Conservation (phyloP, 352 stramenopile genomes). For the Poterioochromonas sp. region DNA sequence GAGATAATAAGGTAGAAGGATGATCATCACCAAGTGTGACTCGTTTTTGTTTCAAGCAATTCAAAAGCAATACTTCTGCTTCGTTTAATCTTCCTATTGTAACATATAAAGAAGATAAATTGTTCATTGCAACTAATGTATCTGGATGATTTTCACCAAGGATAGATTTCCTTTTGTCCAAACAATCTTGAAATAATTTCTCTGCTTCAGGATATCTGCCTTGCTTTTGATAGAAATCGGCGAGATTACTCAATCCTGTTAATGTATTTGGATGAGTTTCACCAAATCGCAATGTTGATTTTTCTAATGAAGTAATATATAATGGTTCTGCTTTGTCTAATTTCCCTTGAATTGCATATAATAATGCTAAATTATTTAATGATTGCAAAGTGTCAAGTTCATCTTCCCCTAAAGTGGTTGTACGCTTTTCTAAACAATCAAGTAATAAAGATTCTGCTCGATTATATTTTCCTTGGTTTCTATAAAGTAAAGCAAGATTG, state of each 20-base stretch:
- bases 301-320: no score
- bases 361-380: neutral
- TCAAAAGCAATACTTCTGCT: neutral
- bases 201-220: neutral
- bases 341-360: no score
- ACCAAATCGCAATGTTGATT: no score
- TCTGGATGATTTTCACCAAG: slow-evolving; percentile 8
- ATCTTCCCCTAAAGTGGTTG: neutral
- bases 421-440: neutral
- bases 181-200: neutral
- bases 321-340: no score
- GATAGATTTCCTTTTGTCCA: neutral
- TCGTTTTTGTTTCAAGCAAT: neutral
- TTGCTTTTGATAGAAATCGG: neutral
- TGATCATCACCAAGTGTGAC: no score
- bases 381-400: neutral
- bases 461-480: no score
- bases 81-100: slow-evolving; percentile 1
- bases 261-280: neutral
- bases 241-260: neutral
- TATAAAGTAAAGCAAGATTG: no score
- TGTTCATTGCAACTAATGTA: neutral
- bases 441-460: neutral
- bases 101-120: neutral
- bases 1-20: neutral